A percentile compares a stretch with the other conserved stretches of the same genome.
Evolutionary conservation across 164 flowering plant genomes (phyloP).

Genomic region (Protea cynaroides): DNA sequence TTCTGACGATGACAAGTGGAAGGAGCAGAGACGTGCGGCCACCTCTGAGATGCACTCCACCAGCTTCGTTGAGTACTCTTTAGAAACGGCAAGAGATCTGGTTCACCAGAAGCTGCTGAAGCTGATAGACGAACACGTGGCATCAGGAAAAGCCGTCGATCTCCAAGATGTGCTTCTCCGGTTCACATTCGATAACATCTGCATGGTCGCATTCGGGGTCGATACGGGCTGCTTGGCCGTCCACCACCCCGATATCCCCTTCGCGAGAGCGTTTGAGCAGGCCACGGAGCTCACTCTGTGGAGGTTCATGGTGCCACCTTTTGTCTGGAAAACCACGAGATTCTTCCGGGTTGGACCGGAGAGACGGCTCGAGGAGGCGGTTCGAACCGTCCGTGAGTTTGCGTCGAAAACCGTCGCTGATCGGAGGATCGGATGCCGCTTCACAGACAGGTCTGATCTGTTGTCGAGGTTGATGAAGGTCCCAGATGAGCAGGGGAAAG

Average conservation of each 20-base stretch:
- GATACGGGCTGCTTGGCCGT: constrained; percentile 50
- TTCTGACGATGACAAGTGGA: constrained; percentile 61
- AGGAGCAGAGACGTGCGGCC: constrained; percentile 45
- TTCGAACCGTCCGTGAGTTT: constrained; percentile 37
- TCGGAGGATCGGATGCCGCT: constrained; percentile 26
- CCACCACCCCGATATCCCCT: constrained; percentile 42
- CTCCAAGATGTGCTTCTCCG: constrained; percentile 58
- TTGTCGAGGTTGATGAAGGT: constrained; percentile 44
- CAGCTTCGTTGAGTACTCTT: constrained; percentile 41
- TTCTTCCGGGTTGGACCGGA: constrained; percentile 22
- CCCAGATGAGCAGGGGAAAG: constrained; percentile 8
- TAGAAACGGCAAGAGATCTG: constrained; percentile 29
- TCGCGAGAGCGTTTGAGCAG: constrained; percentile 67
- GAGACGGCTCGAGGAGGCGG: constrained; percentile 17
- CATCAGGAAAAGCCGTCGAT: constrained; percentile 27
- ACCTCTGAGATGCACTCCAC: constrained; percentile 52
- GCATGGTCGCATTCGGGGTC: constrained; percentile 51
- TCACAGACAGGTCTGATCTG: constrained; percentile 35
- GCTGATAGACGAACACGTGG: constrained; percentile 26
- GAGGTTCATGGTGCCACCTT: constrained; percentile 51
- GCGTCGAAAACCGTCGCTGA: constrained; percentile 40
- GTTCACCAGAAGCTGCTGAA: constrained; percentile 43
- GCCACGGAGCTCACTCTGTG: constrained; percentile 44
- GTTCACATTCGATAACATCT: constrained; percentile 69
- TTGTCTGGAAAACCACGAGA: constrained; percentile 52